Conservation (phyloP, 169 alveolate genomes). For the Cryptosporidium sp. region DNA sequence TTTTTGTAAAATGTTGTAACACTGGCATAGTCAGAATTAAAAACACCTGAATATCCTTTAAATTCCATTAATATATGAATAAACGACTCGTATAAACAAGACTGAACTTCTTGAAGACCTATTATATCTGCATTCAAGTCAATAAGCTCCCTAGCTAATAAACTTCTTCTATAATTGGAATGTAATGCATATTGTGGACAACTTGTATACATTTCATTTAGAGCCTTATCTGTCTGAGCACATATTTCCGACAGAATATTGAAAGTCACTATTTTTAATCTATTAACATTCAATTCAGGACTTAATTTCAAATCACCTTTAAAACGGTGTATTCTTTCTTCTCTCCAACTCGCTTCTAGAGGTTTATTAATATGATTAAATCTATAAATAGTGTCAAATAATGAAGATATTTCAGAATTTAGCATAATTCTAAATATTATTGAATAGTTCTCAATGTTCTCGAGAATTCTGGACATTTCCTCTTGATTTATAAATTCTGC, state of each 20-base stretch:
- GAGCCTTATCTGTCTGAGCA: constrained; percentile 59
- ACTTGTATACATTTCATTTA: constrained; percentile 56
- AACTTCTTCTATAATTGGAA: constrained; percentile 66
- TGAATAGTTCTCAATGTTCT: constrained; percentile 8
- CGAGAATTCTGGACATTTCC: not conserved
- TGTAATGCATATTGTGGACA: constrained; percentile 52
- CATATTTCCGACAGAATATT: constrained; percentile 48
- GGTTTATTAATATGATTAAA: constrained; percentile 30
- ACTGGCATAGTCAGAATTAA: constrained; percentile 14
- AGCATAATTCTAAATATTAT: constrained; percentile 38
- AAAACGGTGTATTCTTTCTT: constrained; percentile 23
- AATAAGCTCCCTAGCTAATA: constrained; percentile 49
- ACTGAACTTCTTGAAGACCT: constrained; percentile 70
- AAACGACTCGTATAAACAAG: constrained; percentile 38
- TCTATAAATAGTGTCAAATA: constrained; percentile 46
- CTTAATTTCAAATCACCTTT: not conserved
- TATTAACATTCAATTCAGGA: not conserved
- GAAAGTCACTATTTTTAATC: constrained; percentile 53
- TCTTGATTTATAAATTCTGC: not conserved
- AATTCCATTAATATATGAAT: not conserved
- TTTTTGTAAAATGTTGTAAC: constrained; percentile 38
- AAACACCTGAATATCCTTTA: constrained; percentile 44
- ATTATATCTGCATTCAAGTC: constrained; percentile 49
- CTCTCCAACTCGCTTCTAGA: constrained; percentile 28
- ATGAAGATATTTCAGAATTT: not conserved